A percentile compares a stretch with the other conserved stretches of the same genome.
Evolutionary conservation across 2,329 filamentous ascomycete species (phyloP).

Genomic region (Fusarium vanettenii): DNA sequence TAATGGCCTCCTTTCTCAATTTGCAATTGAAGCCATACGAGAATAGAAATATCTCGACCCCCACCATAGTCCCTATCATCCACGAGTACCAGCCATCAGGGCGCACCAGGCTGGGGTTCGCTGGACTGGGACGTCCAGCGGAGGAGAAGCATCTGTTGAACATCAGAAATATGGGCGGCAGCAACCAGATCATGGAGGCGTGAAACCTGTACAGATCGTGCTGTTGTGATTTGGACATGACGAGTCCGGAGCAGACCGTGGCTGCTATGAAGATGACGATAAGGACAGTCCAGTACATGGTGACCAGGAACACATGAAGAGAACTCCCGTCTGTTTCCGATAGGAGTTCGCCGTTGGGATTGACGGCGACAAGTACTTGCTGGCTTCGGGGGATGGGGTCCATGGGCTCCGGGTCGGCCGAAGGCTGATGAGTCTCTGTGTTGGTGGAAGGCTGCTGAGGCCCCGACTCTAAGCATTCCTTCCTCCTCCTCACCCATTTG

Average conservation of each 20-base stretch:
- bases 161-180: neutral
- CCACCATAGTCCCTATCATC: neutral
- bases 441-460: neutral
- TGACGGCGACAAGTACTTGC: neutral
- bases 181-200: neutral
- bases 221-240: neutral
- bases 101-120: neutral
- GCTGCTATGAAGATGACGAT: neutral
- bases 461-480: neutral
- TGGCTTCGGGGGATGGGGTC: neutral
- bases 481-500: neutral
- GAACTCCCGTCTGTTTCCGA: neutral
- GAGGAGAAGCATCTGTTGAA: neutral
- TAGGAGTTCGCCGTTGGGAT: neutral
- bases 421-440: neutral
- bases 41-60: neutral
- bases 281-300: neutral
- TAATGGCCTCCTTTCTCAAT: neutral
- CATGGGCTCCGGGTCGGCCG: neutral
- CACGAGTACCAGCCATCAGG: neutral
- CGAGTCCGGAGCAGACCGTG: neutral
- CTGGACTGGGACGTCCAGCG: neutral
- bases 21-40: neutral
- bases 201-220: neutral
- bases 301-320: neutral